Percentiles rank a stretch among this genome's conserved stretches.
Conservation (phyloP, 768 basidiomycete genomes). For the Leucocoprinus birnbaumii region DNA sequence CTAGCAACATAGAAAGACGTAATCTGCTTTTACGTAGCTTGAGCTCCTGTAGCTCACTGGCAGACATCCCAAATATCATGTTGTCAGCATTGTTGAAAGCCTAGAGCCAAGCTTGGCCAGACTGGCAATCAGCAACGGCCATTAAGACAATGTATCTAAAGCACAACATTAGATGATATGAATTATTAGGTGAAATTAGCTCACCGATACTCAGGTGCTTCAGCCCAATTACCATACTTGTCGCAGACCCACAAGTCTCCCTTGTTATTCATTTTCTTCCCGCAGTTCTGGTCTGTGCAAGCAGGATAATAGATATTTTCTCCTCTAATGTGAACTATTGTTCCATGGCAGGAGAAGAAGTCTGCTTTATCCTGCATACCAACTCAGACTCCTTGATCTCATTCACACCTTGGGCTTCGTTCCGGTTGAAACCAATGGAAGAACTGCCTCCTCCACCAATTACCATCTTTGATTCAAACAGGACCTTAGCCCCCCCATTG, state of each 20-base stretch:
- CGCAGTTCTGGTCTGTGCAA: constrained; percentile 77
- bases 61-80: constrained; percentile 71
- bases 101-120: constrained; percentile 88
- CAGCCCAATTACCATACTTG: constrained; percentile 77
- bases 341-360: constrained; percentile 78
- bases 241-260: constrained; percentile 88
- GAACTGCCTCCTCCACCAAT: constrained; percentile 27
- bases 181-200: constrained; percentile 16
- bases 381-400: constrained; percentile 72
- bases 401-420: constrained; percentile 67
- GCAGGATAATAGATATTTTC: constrained; percentile 88
- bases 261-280: constrained; percentile 81
- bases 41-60: constrained; percentile 73
- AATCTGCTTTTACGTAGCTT: constrained; percentile 44
- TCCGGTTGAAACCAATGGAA: constrained; percentile 52
- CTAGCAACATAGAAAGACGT: too few species aligned
- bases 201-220: constrained; percentile 78
- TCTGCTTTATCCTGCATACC: constrained; percentile 77
- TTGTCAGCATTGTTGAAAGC: constrained; percentile 93
- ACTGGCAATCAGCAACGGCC: constrained; percentile 88
- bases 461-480: constrained; percentile 69
- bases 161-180: not conserved
- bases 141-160: constrained; percentile 77
- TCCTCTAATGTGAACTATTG: constrained; percentile 82
- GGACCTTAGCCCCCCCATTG: constrained; percentile 51